Base-by-base conservation (phyloP, 768 basidiomycete species). In the Boletus rubropictus region DNA sequence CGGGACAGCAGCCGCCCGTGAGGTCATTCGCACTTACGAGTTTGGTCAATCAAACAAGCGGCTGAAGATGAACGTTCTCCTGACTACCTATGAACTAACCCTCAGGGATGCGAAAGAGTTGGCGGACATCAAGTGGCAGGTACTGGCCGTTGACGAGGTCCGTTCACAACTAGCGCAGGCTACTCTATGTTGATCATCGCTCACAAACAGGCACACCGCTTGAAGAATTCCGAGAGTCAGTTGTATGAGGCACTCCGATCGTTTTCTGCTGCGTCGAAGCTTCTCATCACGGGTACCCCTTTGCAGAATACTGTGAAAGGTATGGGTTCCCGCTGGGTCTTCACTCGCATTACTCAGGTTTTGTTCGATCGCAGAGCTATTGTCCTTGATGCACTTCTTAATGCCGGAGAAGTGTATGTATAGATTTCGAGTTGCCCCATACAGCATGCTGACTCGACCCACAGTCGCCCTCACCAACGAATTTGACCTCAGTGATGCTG, bases 251-350 rank as follows among this genome's bases (percentile, higher is more conserved):
- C 94, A 5, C 74, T 99, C 45, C 76, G 81, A 59, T 80, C 88
- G 52, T 99, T 98, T 72, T 78, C 82, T 39, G 86, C 92, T 36
- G 86, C 87, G 4, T 92, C 89, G 31, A 93, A 95, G 70, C 77
- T 99, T 46, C 81, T 99, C 57, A 98, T 99, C 64, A 99, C 96
- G 1, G 96, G 96, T 14, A 99, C 96, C 2, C 96, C 96, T 21
- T 73, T 99, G 45, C 96, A 99, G 67, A 99, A 99, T 72, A 99
- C 96, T 63, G 95, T 99, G 58, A 97, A 92, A 75, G 94, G 94
- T 92, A 57, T 36, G 74, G 60, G 24, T 44, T 46, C 28, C 32
- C 48, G 37, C 18, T 35, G 17, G 39, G 18, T n/a, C 32, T 28
- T 50, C 22, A 17, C 20, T 29, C 34, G 28, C 22, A 21, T 55